Evolutionary conservation across 768 basidiomycete species (phyloP), one percentile per base, ranked within the genome.

Genomic region (Mycena galericulata): DNA sequence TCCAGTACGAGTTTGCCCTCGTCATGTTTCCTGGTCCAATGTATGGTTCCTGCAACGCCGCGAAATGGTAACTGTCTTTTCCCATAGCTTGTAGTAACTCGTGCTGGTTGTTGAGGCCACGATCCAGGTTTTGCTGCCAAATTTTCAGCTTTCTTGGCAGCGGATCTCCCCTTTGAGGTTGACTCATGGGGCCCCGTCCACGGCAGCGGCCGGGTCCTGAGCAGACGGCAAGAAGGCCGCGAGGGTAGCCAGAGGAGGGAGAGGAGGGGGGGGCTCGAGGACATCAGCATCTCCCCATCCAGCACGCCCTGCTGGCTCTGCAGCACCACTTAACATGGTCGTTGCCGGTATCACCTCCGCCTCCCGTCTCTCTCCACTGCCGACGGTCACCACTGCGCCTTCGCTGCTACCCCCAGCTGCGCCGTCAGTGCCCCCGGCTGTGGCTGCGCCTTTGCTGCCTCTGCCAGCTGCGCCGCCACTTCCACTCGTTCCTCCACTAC

Each of bases 41-140:
- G 5, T 51, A 51, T 14, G 60, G 60, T 38, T 62, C 60, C 38
- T 62, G 60, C 1, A 61, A 20, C 15, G 24, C 46, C 20, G 47
- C 59, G 11, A 61, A 26, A 14, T 61, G 59, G 47, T 62, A 51
- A 1, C 9, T 2, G 8, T 38, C 34, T 15, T 34, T 36, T 27
- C 60, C 47, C 49, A 62, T 50, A 3, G 26, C 4, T 3, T 50
- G 38, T 10, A 62, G 15, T 18, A 62, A 17, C 20, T 62, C 49
- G 18, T 62, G 60, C 38, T 62, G 60, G 41, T 62, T 62, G 36
- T 62, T 38, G 0, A 62, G 10, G 0, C 60, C 18, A 5, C 60
- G 18, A 51, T 62, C 49, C 38, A 62, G 60, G 24, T 56, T 56
- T 18, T 56, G 54, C 36, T 56, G 54, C 54, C 54, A 56, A 6